Base-by-base conservation (phyloP, 1,284 basidiomycete genomes). In the Trametes hirsuta region DNA sequence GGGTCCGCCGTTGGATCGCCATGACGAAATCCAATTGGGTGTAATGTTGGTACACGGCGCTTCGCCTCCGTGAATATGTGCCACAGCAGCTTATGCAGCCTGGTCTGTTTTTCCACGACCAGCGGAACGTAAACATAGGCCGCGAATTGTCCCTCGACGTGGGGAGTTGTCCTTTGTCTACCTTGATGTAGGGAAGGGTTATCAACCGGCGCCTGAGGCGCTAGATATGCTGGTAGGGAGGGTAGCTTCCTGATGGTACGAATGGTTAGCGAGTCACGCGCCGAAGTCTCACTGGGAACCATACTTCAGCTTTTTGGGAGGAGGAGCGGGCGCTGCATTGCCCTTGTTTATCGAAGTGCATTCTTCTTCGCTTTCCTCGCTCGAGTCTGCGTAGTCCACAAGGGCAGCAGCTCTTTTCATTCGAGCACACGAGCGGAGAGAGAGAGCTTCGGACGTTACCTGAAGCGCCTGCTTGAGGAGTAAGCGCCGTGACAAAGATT, bases 71-170 rank as follows among this genome's bases (percentile, higher is more conserved):
- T 53, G n/a, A 88, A 66, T 0, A 81, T 80, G 21, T 81, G 76
- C 58, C 75, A 68, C 18, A 93, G 61, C n/a, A 88, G 64, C 34
- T 74, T 72, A 61, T 75, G 73, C 50, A 90, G 72, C 18, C 75
- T 63, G 14, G 81, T 77, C 35, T 68, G 71, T 41, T 65, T 74
- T 14, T 77, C 72, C 30, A 91, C 58, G 22, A 71, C 61, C 53
- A 93, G 68, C 2, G 87, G 82, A 10, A 92, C 78, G 70, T 90
- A 94, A 58, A 94, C 81, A 75, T 93, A 85, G 14, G 87, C 80
- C 1, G 87, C 84, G 70, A 84, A 94, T 71, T 93, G 91, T 0
- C 93, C 93, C 30, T 93, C 89, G 10, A 91, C 83, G 68, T 93
- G 90, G 0, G 91, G 90, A 0, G 76, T 79, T 0, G 83, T 78